These are phyloP conservation scores for Plantago elongata DNA, from an alignment of 257 asterid genomes.

Conservation along the genomic window DNA sequence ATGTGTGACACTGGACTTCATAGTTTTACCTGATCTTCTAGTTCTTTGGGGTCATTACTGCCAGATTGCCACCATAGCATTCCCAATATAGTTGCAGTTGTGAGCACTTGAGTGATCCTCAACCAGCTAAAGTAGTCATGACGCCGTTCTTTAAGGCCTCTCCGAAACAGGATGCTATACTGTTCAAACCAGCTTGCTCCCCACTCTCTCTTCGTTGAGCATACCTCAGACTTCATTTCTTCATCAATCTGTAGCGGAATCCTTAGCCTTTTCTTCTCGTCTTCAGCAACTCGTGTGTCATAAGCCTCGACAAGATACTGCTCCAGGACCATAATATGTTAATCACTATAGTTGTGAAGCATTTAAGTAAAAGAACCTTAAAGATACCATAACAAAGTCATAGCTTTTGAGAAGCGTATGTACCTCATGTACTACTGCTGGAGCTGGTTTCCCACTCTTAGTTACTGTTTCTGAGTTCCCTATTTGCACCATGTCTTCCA, in stretches of 20 bases:
- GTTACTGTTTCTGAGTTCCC: constrained; percentile 37
- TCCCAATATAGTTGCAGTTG: constrained; percentile 49
- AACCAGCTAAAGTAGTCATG: constrained; percentile 62
- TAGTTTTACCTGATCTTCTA: constrained; percentile 48
- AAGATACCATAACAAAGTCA: neutral
- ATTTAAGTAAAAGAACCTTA: neutral
- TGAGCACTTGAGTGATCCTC: constrained; percentile 58
- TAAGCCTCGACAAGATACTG: constrained; percentile 61
- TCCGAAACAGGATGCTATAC: constrained; percentile 38
- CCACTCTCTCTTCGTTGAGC: constrained; percentile 43
- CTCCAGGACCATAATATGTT: constrained; percentile 12
- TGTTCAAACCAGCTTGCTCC: constrained; percentile 62
- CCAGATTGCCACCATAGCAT: constrained; percentile 68
- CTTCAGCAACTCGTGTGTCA: constrained; percentile 46
- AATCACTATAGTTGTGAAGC: neutral
- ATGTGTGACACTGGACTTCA: neutral
- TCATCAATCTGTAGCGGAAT: constrained; percentile 38
- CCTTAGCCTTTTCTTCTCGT: constrained; percentile 36
- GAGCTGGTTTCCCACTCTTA: constrained; percentile 37
- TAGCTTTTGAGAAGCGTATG: neutral
- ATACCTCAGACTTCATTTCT: constrained; percentile 33
- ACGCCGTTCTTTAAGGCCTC: constrained; percentile 60
- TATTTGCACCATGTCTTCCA: constrained; percentile 44
- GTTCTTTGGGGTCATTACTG: constrained; percentile 27
- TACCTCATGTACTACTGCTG: constrained; percentile 44